Evolutionary conservation across 2,329 filamentous ascomycete species (phyloP), one percentile per base, ranked within the genome.

Genomic region (Penicillium palitans): DNA sequence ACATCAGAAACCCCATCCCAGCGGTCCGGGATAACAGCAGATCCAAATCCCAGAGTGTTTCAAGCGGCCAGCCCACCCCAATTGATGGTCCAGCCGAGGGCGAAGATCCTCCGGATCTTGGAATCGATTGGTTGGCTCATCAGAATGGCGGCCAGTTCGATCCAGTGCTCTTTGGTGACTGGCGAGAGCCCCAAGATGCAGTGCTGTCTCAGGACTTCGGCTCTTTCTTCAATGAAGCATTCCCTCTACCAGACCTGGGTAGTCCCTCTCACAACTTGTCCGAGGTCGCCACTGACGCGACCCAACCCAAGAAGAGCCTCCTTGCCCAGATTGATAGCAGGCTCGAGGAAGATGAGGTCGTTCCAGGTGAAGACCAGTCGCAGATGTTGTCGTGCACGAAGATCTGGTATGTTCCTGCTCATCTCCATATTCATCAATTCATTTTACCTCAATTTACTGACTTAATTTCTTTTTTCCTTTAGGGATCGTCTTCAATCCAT

Each of bases 401-500:
- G 73, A 93, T 98, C 52, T 98, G 93, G 93, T 97, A 84, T 72
- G 90, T 80, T 56, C 31, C 3, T 27, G n/a, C 39, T 35, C 21
- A 27, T n/a, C 13, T 15, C 6, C 17, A 7, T 33, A 24, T 29
- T 3, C 29, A 5, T 5, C 13, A 9, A 29, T 25, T 15, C 15
- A n/a, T 21, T 7, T 24, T 24, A 4, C 15, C 9, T 8, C 9
- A 29, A 15, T 9, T 55, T 65, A 69, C 81, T 85, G 73, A 87
- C 73, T 13, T 49, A 0, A 8, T 17, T 17, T n/a, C 3, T 10
- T 37, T 33, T n/a, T 17, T 13, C 21, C 9, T 42, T 42, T 71
- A 97, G 93, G 95, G 92, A 96, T 76, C 91, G 91, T 77, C 78
- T 97, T 24, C 91, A 96, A 78, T 86, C 84, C 37, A 96, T 92